A percentile compares a stretch with the other conserved stretches of the same genome.
Conservation (phyloP, 2,329 filamentous ascomycete genomes). For the Fusarium nodosum region DNA sequence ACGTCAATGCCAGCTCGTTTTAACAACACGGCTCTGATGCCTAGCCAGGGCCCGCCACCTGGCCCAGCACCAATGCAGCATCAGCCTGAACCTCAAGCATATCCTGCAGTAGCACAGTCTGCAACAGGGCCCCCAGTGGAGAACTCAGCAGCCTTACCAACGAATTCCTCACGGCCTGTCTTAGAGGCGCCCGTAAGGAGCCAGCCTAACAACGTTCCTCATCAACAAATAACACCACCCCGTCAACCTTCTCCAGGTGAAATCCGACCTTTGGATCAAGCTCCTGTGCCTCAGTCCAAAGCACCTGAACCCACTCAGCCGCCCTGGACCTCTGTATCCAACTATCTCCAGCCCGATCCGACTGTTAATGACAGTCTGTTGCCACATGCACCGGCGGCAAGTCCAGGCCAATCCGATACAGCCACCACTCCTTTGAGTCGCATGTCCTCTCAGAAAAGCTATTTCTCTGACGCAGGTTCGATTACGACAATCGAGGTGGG, state of each 20-base stretch:
- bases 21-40: not conserved
- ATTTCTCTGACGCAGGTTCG: slow-evolving; percentile 45
- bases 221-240: slow-evolving; percentile 5
- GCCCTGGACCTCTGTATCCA: not conserved
- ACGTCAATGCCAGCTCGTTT: not conserved
- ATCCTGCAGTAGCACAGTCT: not conserved
- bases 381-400: slow-evolving; percentile 28
- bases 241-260: slow-evolving; percentile 5
- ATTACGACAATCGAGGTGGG: slow-evolving; percentile 47
- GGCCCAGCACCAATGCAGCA: not conserved
- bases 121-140: not conserved
- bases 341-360: slow-evolving; percentile 2
- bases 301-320: slow-evolving; percentile 2
- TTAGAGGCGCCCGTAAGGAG: not conserved
- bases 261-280: not conserved
- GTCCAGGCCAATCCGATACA: slow-evolving; percentile 34
- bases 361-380: not conserved
- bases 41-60: not conserved
- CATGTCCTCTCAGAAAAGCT: slow-evolving; percentile 36
- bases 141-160: not conserved
- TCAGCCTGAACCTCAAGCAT: not conserved
- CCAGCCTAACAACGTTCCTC: not conserved
- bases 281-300: not conserved
- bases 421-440: slow-evolving; percentile 32
- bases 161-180: not conserved